Evolutionary conservation across 176 grass and related monocot genomes (phyloP).

Genomic region (Luzula sylvatica): DNA sequence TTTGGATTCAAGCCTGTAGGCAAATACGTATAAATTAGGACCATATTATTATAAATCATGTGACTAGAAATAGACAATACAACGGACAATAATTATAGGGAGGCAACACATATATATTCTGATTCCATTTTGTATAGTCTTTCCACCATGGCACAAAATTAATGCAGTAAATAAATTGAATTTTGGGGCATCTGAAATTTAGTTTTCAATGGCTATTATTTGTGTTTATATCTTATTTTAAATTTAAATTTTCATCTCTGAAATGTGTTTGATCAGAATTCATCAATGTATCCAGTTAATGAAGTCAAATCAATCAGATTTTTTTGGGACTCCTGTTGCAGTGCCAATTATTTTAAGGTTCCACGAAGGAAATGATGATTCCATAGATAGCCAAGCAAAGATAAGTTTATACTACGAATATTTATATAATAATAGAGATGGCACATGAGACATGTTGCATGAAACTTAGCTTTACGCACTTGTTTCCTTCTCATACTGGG

Average conservation of each 20-base stretch:
- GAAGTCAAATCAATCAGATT: constrained; percentile 10
- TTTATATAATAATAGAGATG: constrained; percentile 8
- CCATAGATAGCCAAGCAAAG: constrained; percentile 4
- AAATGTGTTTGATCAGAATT: not conserved
- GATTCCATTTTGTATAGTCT: no score
- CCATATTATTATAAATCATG: no score
- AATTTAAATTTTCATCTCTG: not conserved
- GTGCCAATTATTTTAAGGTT: not conserved
- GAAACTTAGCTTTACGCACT: constrained; percentile 3
- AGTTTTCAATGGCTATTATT: not conserved
- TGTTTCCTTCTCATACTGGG: not conserved
- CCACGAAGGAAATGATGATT: constrained; percentile 18
- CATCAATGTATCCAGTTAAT: constrained; percentile 7
- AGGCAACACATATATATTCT: no score
- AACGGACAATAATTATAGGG: no score
- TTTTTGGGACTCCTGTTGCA: constrained; percentile 11
- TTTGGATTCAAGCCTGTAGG: no score
- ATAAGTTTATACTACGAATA: not conserved
- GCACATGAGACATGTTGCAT: constrained; percentile 7
- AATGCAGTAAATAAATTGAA: not conserved
- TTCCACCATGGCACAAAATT: not conserved
- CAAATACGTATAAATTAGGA: no score
- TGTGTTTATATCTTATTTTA: not conserved
- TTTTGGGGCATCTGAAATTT: not conserved
- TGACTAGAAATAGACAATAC: no score